phyloP scores from a whole-genome alignment of 2,329 filamentous ascomycete genomes.

The Penicillium sp. region DNA sequence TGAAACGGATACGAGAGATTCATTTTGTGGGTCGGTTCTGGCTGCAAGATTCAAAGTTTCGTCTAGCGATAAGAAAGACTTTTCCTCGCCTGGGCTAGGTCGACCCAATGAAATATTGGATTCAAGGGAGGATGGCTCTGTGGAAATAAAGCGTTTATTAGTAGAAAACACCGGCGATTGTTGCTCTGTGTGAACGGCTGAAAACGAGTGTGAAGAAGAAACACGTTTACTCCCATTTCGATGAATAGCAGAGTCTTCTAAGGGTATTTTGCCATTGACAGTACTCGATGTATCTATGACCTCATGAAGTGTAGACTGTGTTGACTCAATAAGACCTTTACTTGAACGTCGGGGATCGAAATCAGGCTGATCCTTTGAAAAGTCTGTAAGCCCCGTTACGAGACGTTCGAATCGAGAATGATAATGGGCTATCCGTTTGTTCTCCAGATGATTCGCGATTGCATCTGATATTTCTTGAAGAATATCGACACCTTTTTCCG shows the following conservation, averaged over 20 bases:
- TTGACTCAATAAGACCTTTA: constrained; percentile 11
- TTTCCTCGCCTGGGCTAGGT: constrained; percentile 9
- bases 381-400: constrained; percentile 57
- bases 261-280: background rate
- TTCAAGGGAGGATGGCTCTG: constrained; percentile 5
- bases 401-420: constrained; percentile 62
- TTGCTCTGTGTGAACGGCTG: background rate
- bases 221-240: background rate
- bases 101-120: background rate
- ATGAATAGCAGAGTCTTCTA: background rate
- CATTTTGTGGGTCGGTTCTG: background rate
- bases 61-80: constrained; percentile 6
- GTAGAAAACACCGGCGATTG: background rate
- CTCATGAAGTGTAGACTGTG: background rate
- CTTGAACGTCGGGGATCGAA: constrained; percentile 27
- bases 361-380: constrained; percentile 49
- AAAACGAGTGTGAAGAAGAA: background rate
- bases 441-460: constrained; percentile 63
- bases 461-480: constrained; percentile 61
- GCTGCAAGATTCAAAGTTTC: constrained; percentile 8
- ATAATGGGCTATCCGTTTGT: constrained; percentile 57
- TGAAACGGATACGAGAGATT: constrained; percentile 6
- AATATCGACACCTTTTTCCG: constrained; percentile 42
- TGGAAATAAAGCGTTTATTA: background rate
- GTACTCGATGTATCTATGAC: background rate